Percentiles rank a stretch among this genome's conserved stretches.
Evolutionary conservation across 2,329 filamentous ascomycete species (phyloP).

Genomic region (Alternaria triticina): DNA sequence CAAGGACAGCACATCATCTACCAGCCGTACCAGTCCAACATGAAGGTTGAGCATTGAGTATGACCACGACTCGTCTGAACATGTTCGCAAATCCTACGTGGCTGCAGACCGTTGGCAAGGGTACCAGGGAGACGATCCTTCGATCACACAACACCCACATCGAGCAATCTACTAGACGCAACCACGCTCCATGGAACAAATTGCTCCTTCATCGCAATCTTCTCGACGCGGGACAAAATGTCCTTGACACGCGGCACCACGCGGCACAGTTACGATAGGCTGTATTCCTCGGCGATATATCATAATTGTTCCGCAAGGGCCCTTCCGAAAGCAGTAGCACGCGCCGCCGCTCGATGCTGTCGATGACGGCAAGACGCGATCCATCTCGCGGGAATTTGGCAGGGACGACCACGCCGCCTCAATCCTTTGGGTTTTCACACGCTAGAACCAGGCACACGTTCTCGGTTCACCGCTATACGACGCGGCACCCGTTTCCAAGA

Average conservation of each 20-base stretch:
- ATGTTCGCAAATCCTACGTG: slow-evolving; percentile 12
- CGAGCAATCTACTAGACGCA: neutral
- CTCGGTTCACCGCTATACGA: neutral
- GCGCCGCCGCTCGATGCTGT: slow-evolving; percentile 1
- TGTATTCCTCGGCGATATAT: slow-evolving; percentile 2
- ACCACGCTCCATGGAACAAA: neutral
- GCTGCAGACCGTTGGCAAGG: slow-evolving; percentile 12
- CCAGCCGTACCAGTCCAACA: slow-evolving; percentile 41
- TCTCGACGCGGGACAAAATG: neutral
- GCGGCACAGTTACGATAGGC: slow-evolving; percentile 6
- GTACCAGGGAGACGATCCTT: neutral
- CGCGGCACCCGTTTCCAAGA: neutral
- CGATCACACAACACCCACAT: slow-evolving; percentile 2
- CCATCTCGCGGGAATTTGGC: slow-evolving; percentile 7
- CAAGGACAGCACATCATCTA: slow-evolving; percentile 51
- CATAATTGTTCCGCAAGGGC: slow-evolving; percentile 2
- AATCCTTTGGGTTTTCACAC: neutral
- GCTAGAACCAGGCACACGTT: slow-evolving; percentile 5
- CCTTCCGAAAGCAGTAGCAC: slow-evolving; percentile 3
- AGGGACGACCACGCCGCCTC: slow-evolving; percentile 11
- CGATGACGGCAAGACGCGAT: slow-evolving; percentile 11
- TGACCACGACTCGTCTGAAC: slow-evolving; percentile 5
- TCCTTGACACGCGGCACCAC: slow-evolving; percentile 5
- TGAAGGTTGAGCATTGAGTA: slow-evolving; percentile 49
- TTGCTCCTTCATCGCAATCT: neutral